Evolutionary conservation across 805 yeast species (phyloP), one percentile per base, ranked within the genome.

Genomic region (Cyberlindnera maritima): DNA sequence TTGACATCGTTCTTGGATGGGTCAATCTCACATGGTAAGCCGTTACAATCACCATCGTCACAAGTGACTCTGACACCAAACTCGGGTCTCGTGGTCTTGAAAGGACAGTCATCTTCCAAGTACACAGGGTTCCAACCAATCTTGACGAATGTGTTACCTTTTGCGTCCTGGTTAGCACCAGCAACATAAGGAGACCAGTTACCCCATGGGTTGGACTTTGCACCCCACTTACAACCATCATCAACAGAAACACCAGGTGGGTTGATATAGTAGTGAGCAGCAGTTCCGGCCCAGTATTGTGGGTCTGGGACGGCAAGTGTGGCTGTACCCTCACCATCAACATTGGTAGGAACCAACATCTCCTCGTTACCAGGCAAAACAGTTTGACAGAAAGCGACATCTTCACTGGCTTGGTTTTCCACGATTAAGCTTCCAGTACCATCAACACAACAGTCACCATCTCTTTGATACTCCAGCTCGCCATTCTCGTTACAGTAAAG

Each of bases 151-250:
- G 96, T 89, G 63, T 78, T 77, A 28, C 88, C 84, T 49, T 61
- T 67, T 51, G 65, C 67, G 64, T 88, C 96, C 74, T 79, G 79
- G 71, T 89, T 89, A 50, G 91, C 88, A 54, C 97, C 97, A 14
- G 94, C 95, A 53, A 90, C 96, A 58, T 88, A 89, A 23, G 96
- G 96, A 14, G 96, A 69, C 96, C 96, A 90, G 76, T 89, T 89
- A 48, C 97, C 97, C 54, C 72, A 71, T 15, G 94, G 83, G 49
- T 85, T 70, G 41, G 71, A 66, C 26, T 74, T 73, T 15, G 84
- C 67, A 4, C 96, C 96, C 96, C 97, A 89, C 54, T 77, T 76
- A 67, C 96, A 88, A 31, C 85, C 96, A 36, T 88, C 92, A 10
- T 70, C 72, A 23, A 81, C 75, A 29, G 87, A 78, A 25, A 83